Conservation (phyloP, 106 monocot genomes). For the Dioscorea zingiberensis region DNA sequence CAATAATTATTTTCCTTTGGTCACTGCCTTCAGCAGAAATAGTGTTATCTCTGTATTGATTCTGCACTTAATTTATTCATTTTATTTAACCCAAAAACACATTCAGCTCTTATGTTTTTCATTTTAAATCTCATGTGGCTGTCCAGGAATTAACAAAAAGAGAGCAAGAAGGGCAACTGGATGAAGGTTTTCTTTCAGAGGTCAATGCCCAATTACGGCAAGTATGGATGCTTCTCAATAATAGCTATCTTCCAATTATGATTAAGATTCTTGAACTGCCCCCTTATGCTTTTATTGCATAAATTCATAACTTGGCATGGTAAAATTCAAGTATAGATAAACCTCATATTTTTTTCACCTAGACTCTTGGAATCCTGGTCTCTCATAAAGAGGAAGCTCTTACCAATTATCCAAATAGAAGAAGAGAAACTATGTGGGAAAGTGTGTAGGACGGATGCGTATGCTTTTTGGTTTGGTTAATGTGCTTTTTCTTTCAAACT, state of each 20-base stretch:
- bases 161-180: slow-evolving; percentile 79
- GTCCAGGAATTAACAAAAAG: slow-evolving; percentile 55
- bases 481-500: not conserved
- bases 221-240: slow-evolving; percentile 23
- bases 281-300: no score
- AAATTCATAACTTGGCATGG: no score
- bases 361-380: no score
- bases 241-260: no score
- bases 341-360: no score
- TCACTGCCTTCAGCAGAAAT: not conserved
- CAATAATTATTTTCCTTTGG: no score
- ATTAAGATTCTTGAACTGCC: no score
- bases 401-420: no score
- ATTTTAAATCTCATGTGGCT: no score
- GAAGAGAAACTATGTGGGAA: no score
- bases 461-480: not conserved
- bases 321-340: no score
- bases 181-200: slow-evolving; percentile 93
- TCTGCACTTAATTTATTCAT: not conserved
- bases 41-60: not conserved
- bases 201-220: slow-evolving; percentile 93
- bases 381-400: no score
- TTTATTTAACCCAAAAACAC: not conserved
- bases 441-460: not conserved
- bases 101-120: not conserved